Evolutionary conservation across 2,329 filamentous ascomycete species (phyloP).

Genomic region (Colletotrichum liriopes): DNA sequence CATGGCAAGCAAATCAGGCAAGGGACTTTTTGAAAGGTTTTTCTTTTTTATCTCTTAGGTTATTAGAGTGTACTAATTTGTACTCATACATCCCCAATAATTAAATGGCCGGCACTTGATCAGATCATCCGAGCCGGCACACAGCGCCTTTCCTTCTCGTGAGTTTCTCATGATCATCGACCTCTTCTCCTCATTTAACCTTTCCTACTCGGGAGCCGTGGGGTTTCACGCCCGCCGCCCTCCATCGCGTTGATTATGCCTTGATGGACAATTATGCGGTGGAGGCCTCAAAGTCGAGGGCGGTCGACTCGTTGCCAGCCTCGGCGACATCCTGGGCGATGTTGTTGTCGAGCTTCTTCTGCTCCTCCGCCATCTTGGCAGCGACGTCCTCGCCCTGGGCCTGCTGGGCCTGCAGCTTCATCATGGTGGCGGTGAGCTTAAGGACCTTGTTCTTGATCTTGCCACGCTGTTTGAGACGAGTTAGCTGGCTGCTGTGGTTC

Average conservation of each 20-base stretch:
- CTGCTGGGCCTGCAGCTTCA: constrained; percentile 65
- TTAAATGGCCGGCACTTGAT: constrained; percentile 41
- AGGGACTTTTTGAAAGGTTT: background rate
- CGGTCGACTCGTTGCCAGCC: constrained; percentile 62
- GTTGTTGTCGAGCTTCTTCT: constrained; percentile 69
- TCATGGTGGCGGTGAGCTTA: constrained; percentile 68
- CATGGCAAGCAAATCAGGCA: background rate
- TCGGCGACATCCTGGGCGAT: constrained; percentile 63
- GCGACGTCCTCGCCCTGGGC: constrained; percentile 66
- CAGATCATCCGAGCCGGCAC: constrained; percentile 41
- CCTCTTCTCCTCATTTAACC: background rate
- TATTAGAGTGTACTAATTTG: constrained; percentile 30
- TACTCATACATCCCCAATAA: constrained; percentile 35
- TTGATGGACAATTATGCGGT: constrained; percentile 20
- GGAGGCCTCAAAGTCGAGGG: constrained; percentile 41
- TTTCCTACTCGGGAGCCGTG: background rate
- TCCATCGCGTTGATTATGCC: background rate
- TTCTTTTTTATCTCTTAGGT: constrained; percentile 14
- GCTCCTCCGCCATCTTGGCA: constrained; percentile 61
- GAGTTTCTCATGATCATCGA: constrained; percentile 29
- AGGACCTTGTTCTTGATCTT: constrained; percentile 75
- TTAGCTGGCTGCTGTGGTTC: background rate
- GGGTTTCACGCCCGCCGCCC: background rate
- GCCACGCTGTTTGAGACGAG: constrained; percentile 55
- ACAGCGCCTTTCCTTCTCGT: constrained; percentile 31